Evolutionary conservation across 768 basidiomycete species (phyloP).

Genomic region (Tephrocybe sp.): DNA sequence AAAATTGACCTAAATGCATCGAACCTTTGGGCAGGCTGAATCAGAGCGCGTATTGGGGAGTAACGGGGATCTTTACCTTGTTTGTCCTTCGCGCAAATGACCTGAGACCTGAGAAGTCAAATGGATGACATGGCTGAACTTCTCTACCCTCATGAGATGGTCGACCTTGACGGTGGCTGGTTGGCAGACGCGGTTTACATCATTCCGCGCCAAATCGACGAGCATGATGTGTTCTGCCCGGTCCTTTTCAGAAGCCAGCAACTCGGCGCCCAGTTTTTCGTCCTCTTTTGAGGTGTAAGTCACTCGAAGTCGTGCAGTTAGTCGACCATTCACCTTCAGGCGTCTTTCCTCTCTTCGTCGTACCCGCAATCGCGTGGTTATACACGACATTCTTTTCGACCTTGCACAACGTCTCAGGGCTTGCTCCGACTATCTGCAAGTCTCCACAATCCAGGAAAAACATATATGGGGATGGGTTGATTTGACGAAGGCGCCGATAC

Average conservation of each 20-base stretch:
- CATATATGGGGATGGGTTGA: constrained; percentile 99
- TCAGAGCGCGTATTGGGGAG: not conserved
- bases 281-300: constrained; percentile 68
- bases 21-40: constrained; percentile 55
- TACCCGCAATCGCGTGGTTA: constrained; percentile 98
- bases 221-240: constrained; percentile 99
- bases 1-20: constrained; percentile 99
- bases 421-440: constrained; percentile 94
- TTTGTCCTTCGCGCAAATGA: constrained; percentile 74
- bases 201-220: constrained; percentile 96
- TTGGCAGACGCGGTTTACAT: constrained; percentile 96
- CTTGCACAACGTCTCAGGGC: constrained; percentile 96
- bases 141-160: constrained; percentile 89
- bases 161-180: constrained; percentile 96
- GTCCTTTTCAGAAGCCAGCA: constrained; percentile 89
- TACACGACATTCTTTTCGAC: constrained; percentile 89
- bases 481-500: constrained; percentile 88
- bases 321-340: constrained; percentile 62
- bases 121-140: constrained; percentile 98
- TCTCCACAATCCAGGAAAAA: constrained; percentile 96
- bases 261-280: constrained; percentile 65
- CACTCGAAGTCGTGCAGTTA: not conserved
- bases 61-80: constrained; percentile 51
- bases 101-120: constrained; percentile 96
- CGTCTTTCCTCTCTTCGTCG: constrained; percentile 83